Percentiles rank a stretch among this genome's conserved stretches.
Evolutionary conservation across 179 eudicot genomes (phyloP).

Genomic region (Monotropa hypopitys): DNA sequence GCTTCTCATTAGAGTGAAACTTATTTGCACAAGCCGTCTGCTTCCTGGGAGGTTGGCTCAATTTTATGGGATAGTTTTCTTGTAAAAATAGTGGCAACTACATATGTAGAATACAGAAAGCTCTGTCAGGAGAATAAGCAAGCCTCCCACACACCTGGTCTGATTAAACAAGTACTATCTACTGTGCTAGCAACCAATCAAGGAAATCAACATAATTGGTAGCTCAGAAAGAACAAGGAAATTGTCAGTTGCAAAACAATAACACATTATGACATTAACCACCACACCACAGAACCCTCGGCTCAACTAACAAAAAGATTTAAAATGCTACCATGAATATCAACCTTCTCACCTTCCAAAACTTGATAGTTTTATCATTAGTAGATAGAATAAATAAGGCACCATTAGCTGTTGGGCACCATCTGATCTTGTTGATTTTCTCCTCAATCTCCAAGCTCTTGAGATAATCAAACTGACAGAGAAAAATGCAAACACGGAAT

Average conservation of each 20-base stretch:
- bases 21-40: not conserved
- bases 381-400: conserved; percentile 58
- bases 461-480: conserved; percentile 57
- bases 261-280: no score
- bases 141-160: not conserved
- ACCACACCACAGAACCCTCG: not conserved
- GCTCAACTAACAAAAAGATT: not conserved
- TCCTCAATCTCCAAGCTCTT: conserved; percentile 75
- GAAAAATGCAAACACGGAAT: conserved; percentile 5
- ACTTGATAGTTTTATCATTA: conserved; percentile 63
- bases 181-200: not conserved
- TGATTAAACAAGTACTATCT: not conserved
- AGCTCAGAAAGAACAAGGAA: not conserved
- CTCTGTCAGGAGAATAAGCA: not conserved
- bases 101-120: not conserved
- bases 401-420: conserved; percentile 64
- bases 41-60: not conserved
- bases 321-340: not conserved
- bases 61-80: not conserved
- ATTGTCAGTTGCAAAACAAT: not conserved
- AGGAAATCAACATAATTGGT: not conserved
- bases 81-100: not conserved
- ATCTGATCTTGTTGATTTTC: conserved; percentile 69
- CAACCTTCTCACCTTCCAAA: conserved; percentile 46
- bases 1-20: not conserved